Percentiles rank a stretch among this genome's conserved stretches.
Evolutionary conservation across 139 green algal genomes (phyloP).

Genomic region (Chlorella sp.): DNA sequence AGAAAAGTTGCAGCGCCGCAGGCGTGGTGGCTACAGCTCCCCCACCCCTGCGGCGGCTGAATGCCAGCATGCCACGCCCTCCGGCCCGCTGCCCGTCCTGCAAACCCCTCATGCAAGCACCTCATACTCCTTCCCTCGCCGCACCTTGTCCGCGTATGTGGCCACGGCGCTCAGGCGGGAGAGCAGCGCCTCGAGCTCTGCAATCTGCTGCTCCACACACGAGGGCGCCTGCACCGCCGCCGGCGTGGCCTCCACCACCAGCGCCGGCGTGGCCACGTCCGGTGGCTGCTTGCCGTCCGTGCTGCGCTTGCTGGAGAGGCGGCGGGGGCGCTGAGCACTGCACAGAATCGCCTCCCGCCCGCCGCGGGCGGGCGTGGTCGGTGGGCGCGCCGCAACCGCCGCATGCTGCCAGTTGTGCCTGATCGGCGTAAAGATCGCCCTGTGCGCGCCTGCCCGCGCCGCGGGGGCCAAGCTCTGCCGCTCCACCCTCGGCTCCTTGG

Average conservation of each 20-base stretch:
- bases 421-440: too few species aligned
- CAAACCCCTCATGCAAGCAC: background rate
- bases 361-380: too few species aligned
- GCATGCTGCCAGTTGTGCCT: too few species aligned
- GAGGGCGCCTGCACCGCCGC: background rate
- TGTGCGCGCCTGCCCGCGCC: too few species aligned
- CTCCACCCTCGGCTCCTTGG: too few species aligned
- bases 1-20: too few species aligned
- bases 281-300: background rate
- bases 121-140: background rate
- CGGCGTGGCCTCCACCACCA: background rate
- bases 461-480: too few species aligned
- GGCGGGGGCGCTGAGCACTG: too few species aligned
- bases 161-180: background rate
- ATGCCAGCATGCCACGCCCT: background rate
- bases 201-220: background rate
- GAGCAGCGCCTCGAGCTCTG: conserved; percentile 6
- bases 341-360: too few species aligned
- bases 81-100: background rate
- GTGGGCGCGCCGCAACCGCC: too few species aligned
- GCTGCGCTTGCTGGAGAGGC: background rate
- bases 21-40: too few species aligned
- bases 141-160: conserved; percentile 26
- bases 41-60: too few species aligned
- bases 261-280: conserved; percentile 1